Percentiles rank a stretch among this genome's conserved stretches.
phyloP scores from a whole-genome alignment of 495 filamentous ascomycete species.

The Glutinoglossum americanum region DNA sequence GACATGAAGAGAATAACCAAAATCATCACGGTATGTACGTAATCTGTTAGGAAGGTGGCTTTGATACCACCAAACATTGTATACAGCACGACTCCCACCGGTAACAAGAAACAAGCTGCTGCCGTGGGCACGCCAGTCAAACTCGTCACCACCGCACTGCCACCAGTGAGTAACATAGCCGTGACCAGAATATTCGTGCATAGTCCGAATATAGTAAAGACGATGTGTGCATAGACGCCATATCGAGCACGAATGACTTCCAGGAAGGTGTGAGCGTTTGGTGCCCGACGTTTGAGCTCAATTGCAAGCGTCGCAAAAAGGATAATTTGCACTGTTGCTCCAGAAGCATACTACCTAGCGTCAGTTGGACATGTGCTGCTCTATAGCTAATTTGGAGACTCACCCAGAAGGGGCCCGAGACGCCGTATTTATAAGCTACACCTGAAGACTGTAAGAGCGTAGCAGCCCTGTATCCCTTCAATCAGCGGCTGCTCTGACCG shows the following conservation, averaged over 20 bases:
- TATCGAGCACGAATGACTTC: slow-evolving; percentile 33
- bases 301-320: slow-evolving; percentile 88
- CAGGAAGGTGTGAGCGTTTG: slow-evolving; percentile 33
- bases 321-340: slow-evolving; percentile 53
- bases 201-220: slow-evolving; percentile 28
- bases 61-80: slow-evolving; percentile 60
- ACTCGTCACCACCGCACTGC: slow-evolving; percentile 64
- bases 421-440: slow-evolving; percentile 81
- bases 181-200: slow-evolving; percentile 43
- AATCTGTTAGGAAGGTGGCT: slow-evolving; percentile 52
- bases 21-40: slow-evolving; percentile 72
- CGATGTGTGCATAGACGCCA: slow-evolving; percentile 26
- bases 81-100: slow-evolving; percentile 38
- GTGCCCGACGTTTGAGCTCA: slow-evolving; percentile 57
- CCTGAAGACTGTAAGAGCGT: slow-evolving; percentile 65
- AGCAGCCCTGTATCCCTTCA: slow-evolving; percentile 24
- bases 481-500: not conserved
- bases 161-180: slow-evolving; percentile 82
- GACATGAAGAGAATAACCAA: slow-evolving; percentile 66
- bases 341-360: slow-evolving; percentile 20
- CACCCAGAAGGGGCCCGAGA: slow-evolving; percentile 75
- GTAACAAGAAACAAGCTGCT: slow-evolving; percentile 79
- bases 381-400: slow-evolving; percentile 30
- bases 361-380: slow-evolving; percentile 20
- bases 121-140: slow-evolving; percentile 72